A percentile compares a stretch with the other conserved stretches of the same genome.
phyloP scores from a whole-genome alignment of 257 asterid genomes.

The Nicotiana knightiana region DNA sequence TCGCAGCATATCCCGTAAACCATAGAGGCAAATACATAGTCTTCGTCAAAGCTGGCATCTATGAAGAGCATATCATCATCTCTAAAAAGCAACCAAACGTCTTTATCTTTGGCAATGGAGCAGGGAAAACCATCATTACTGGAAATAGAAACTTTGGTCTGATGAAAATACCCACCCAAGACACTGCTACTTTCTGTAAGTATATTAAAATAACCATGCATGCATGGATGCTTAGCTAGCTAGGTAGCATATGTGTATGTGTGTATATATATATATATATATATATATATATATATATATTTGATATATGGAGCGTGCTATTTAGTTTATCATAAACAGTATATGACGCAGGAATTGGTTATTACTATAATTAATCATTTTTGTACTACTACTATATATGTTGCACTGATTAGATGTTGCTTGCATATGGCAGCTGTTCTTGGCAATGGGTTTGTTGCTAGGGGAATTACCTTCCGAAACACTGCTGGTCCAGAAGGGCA shows the following conservation, averaged over 20 bases:
- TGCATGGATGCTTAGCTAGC: no score
- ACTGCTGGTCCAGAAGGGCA: conserved; percentile 63
- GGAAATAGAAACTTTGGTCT: conserved; percentile 35
- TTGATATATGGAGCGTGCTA: no score
- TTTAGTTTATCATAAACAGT: no score
- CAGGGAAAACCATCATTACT: conserved; percentile 51
- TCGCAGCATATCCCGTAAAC: conserved; percentile 46
- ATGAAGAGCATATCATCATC: conserved; percentile 42
- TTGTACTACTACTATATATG: background rate
- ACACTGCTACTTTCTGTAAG: conserved; percentile 62
- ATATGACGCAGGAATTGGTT: no score
- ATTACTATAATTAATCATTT: background rate
- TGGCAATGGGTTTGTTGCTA: conserved; percentile 52
- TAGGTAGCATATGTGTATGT: no score
- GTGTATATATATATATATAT: no score
- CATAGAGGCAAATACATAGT: conserved; percentile 44
- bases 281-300: no score
- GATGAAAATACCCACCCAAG: conserved; percentile 36
- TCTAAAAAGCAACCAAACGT: conserved; percentile 43
- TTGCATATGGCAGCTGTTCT: conserved; percentile 23
- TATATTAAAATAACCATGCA: background rate
- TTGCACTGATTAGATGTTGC: background rate
- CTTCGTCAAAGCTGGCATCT: conserved; percentile 67
- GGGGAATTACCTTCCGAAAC: conserved; percentile 60
- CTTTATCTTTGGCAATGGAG: conserved; percentile 76